These are phyloP conservation scores for Acanthamoeba castellanii DNA, from an alignment of 208 protist genomes.

Conservation along the genomic window DNA sequence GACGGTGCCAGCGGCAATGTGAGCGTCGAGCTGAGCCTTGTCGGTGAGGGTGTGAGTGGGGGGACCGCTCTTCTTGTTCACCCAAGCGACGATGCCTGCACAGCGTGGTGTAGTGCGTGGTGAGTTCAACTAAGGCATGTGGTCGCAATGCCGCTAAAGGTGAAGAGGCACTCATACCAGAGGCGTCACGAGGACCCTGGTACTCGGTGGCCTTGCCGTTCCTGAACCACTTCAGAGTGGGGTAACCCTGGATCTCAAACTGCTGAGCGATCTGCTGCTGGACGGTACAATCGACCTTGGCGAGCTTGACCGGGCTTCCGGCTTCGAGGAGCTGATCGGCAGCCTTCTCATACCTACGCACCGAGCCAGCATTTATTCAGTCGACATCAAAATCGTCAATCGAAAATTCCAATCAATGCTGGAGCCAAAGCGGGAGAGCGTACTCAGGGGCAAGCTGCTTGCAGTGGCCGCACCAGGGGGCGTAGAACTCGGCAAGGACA, in stretches of 20 bases:
- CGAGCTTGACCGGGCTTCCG: slow-evolving; percentile 60
- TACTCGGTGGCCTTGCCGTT: neutral
- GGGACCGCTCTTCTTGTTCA: slow-evolving; percentile 70
- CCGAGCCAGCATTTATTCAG: neutral
- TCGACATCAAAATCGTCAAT: neutral
- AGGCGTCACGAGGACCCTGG: slow-evolving; percentile 12
- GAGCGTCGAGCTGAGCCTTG: slow-evolving; percentile 51
- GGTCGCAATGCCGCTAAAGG: neutral
- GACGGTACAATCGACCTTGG: slow-evolving; percentile 64
- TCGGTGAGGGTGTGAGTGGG: slow-evolving; percentile 20
- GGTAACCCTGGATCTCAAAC: slow-evolving; percentile 50
- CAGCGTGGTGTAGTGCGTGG: neutral
- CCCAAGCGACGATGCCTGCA: slow-evolving; percentile 59
- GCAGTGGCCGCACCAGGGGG: slow-evolving; percentile 81
- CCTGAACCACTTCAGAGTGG: slow-evolving; percentile 65
- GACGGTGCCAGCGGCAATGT: neutral
- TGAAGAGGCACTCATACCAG: neutral
- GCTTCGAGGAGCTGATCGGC: slow-evolving; percentile 56
- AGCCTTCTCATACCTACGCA: slow-evolving; percentile 64
- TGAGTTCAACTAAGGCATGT: neutral
- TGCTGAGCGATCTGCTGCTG: neutral
- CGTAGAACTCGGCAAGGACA: slow-evolving; percentile 77
- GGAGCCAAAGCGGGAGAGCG: neutral
- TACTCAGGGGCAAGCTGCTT: slow-evolving; percentile 77
- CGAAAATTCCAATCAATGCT: neutral